Evolutionary conservation across 495 filamentous ascomycete species (phyloP).

Genomic region (Lasiosphaeria miniovina): DNA sequence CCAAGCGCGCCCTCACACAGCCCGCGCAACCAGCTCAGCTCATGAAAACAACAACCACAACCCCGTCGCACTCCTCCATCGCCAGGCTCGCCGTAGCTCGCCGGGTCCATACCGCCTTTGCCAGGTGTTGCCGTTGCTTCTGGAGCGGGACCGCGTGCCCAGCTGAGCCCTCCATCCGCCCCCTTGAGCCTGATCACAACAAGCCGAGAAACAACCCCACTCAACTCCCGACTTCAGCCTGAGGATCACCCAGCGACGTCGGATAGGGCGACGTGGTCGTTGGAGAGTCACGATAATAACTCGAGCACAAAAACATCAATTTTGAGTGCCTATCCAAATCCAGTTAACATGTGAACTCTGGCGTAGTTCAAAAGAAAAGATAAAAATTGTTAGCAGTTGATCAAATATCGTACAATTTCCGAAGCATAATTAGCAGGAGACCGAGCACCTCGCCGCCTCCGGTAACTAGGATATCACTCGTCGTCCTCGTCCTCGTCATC

Average conservation of each 20-base stretch:
- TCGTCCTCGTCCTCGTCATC: constrained; percentile 65
- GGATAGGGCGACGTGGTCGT: background rate
- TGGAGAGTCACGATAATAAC: constrained; percentile 9
- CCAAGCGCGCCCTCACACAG: too few relatives aligned
- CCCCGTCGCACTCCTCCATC: too few relatives aligned
- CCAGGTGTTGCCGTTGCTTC: too few relatives aligned
- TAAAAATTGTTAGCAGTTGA: too few relatives aligned
- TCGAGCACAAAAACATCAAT: constrained; percentile 10
- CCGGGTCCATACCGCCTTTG: too few relatives aligned
- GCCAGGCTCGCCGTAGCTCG: too few relatives aligned
- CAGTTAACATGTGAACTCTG: too few relatives aligned
- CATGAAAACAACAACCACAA: too few relatives aligned
- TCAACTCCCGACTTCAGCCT: constrained; percentile 23
- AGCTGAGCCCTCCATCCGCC: background rate
- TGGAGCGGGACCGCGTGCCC: background rate
- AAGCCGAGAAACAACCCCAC: constrained; percentile 17
- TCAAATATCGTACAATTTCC: too few relatives aligned
- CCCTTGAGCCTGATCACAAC: constrained; percentile 20
- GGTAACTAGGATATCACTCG: constrained; percentile 5
- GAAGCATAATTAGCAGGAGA: too few relatives aligned
- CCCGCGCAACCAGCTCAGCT: too few relatives aligned
- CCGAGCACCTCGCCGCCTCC: background rate
- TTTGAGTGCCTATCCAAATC: background rate
- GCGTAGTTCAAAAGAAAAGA: too few relatives aligned
- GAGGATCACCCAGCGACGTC: constrained; percentile 3